Evolutionary conservation across 257 asterid species (phyloP).

Genomic region (Solanum appendiculatum): DNA sequence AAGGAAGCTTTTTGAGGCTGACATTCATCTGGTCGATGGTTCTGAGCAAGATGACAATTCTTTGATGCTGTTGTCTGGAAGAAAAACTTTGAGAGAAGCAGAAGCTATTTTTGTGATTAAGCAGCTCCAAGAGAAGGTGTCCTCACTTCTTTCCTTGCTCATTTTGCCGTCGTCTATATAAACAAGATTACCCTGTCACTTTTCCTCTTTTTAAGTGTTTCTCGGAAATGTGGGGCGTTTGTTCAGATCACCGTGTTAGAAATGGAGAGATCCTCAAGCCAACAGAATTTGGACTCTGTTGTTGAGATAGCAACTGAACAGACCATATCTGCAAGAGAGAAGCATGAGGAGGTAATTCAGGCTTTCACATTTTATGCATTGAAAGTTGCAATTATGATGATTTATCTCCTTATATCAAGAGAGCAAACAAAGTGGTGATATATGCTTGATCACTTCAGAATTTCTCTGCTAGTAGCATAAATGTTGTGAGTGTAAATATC

Average conservation of each 20-base stretch:
- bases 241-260: constrained; percentile 59
- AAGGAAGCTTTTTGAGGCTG: constrained; percentile 55
- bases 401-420: background rate
- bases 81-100: constrained; percentile 28
- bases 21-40: constrained; percentile 22
- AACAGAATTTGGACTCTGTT: constrained; percentile 47
- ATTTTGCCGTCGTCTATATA: background rate
- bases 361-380: constrained; percentile 3
- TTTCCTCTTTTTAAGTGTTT: background rate
- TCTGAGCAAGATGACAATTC: constrained; percentile 7
- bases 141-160: constrained; percentile 5
- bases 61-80: constrained; percentile 22
- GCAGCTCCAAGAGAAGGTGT: constrained; percentile 88
- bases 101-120: constrained; percentile 70
- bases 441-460: background rate
- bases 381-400: background rate
- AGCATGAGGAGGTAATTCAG: constrained; percentile 57
- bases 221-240: background rate
- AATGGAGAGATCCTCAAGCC: constrained; percentile 83
- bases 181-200: background rate
- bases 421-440: background rate
- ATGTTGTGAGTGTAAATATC: background rate
- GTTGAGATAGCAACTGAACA: constrained; percentile 59
- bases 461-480: background rate
- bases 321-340: constrained; percentile 49